These are phyloP conservation scores for Fonsecaea monophora DNA, from an alignment of 2,329 filamentous ascomycete genomes.

Conservation along the genomic window DNA sequence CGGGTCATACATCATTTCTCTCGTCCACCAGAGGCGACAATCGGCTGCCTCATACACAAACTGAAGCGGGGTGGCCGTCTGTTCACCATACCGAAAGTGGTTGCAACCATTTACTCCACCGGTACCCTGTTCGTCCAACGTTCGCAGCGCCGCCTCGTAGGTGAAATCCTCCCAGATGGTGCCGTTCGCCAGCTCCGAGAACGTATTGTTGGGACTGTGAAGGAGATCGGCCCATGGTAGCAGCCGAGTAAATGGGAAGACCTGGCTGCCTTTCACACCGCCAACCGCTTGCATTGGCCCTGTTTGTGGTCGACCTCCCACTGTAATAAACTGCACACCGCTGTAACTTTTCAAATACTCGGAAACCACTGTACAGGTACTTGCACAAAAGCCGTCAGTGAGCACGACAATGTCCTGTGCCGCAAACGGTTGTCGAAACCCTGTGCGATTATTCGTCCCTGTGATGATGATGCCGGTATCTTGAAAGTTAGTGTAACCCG, in stretches of 20 bases:
- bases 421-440: constrained; percentile 60
- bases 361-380: constrained; percentile 64
- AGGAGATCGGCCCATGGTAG: constrained; percentile 28
- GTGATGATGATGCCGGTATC: constrained; percentile 49
- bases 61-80: constrained; percentile 59
- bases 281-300: constrained; percentile 68
- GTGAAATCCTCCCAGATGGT: constrained; percentile 37
- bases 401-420: constrained; percentile 60
- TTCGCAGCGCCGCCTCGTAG: constrained; percentile 23
- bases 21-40: constrained; percentile 67
- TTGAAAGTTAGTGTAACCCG: constrained; percentile 46
- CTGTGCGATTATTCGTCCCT: constrained; percentile 57
- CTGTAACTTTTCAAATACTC: constrained; percentile 62
- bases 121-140: constrained; percentile 34
- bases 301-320: constrained; percentile 65
- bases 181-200: constrained; percentile 26
- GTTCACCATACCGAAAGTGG: constrained; percentile 53
- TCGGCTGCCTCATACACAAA: constrained; percentile 68
- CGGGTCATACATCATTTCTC: constrained; percentile 59
- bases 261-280: constrained; percentile 64
- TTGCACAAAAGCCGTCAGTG: constrained; percentile 63
- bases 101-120: constrained; percentile 55
- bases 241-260: constrained; percentile 15
- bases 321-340: constrained; percentile 62
- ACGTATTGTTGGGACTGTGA: constrained; percentile 22